These are phyloP conservation scores for Hondaea fermentalgiana DNA, from an alignment of 108 stramenopile species.

Conservation along the genomic window DNA sequence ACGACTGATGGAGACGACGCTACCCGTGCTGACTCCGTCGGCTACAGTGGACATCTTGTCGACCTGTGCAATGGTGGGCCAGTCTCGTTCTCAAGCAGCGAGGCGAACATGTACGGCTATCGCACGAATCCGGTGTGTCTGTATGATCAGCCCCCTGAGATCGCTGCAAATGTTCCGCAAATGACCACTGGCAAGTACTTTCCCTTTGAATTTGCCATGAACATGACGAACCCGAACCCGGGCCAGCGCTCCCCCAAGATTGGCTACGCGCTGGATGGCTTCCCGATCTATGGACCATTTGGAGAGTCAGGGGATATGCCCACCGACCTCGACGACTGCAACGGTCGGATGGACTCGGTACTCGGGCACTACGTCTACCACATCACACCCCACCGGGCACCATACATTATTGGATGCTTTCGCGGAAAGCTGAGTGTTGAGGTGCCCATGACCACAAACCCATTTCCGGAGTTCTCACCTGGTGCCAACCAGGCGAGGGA, in stretches of 20 bases:
- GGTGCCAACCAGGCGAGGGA: not conserved
- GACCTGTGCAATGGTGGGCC: not conserved
- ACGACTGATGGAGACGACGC: not conserved
- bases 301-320: not conserved
- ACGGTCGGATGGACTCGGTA: not conserved
- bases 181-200: not conserved
- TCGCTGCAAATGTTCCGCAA: not conserved
- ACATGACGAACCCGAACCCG: not conserved
- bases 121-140: not conserved
- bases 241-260: not conserved
- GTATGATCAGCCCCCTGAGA: not conserved
- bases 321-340: not conserved
- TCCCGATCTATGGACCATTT: not conserved
- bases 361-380: not conserved
- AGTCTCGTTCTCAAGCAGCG: not conserved
- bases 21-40: not conserved
- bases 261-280: conserved; percentile 6
- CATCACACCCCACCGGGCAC: not conserved
- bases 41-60: not conserved
- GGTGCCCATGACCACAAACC: not conserved
- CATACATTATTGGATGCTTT: not conserved
- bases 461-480: not conserved
- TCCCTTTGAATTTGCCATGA: not conserved
- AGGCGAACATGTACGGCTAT: not conserved
- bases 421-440: not conserved